Percentiles rank a stretch among this genome's conserved stretches.
These are phyloP conservation scores for Solanum ossicruentum DNA, from an alignment of 257 asterid genomes.

Conservation along the genomic window DNA sequence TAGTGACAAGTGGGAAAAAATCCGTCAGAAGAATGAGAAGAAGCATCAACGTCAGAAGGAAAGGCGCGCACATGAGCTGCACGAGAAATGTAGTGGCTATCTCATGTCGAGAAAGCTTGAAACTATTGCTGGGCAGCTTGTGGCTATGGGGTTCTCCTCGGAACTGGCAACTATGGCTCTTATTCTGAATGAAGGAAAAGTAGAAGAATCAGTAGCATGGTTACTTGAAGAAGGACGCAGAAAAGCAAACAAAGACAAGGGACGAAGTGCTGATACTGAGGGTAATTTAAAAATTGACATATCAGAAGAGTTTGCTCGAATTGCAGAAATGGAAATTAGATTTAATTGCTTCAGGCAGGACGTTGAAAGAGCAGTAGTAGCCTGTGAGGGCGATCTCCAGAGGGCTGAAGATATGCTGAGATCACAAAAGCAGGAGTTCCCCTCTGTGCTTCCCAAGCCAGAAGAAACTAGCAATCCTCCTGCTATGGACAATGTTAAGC, in stretches of 20 bases:
- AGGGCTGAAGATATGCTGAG: constrained; percentile 73
- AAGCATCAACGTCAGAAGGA: constrained; percentile 86
- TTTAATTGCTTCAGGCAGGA: constrained; percentile 81
- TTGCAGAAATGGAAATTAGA: constrained; percentile 55
- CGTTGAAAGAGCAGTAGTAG: constrained; percentile 74
- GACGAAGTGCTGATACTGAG: constrained; percentile 43
- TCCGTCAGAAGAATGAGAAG: constrained; percentile 70
- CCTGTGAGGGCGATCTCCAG: constrained; percentile 81
- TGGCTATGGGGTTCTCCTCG: constrained; percentile 86
- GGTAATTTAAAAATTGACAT: constrained; percentile 74
- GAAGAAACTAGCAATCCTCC: constrained; percentile 60
- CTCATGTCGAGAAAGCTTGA: constrained; percentile 79
- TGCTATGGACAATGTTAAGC: constrained; percentile 23
- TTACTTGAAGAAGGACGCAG: constrained; percentile 55
- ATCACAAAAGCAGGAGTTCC: constrained; percentile 61
- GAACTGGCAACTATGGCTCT: constrained; percentile 95
- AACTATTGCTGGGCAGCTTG: constrained; percentile 76
- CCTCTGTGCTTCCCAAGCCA: constrained; percentile 36
- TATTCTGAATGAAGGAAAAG: constrained; percentile 80
- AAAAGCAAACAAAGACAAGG: constrained; percentile 39
- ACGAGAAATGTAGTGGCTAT: constrained; percentile 61
- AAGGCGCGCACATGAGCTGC: constrained; percentile 71
- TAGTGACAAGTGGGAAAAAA: constrained; percentile 62
- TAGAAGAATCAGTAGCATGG: constrained; percentile 89
- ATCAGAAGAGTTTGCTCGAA: constrained; percentile 76